phyloP scores from a whole-genome alignment of 1,139 yeast genomes.

The Dujonia santamariae region DNA sequence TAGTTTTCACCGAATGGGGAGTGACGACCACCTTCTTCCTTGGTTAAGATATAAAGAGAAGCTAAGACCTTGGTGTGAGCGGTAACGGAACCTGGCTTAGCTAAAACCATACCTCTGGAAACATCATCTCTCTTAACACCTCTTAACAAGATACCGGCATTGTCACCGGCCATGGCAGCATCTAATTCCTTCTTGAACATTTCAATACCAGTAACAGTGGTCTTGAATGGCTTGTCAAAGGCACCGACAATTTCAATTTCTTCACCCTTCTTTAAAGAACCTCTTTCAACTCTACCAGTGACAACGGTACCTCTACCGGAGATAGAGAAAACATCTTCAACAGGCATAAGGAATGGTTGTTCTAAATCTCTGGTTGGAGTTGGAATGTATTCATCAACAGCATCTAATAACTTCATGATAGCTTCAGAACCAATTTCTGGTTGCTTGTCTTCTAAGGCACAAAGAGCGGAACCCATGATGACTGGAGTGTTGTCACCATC shows the following conservation, averaged over 20 bases:
- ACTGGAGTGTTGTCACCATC: slow-evolving; percentile 99
- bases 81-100: slow-evolving; percentile 88
- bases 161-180: slow-evolving; percentile 91
- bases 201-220: slow-evolving; percentile 93
- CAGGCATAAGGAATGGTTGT: slow-evolving; percentile 95
- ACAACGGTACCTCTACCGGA: slow-evolving; percentile 99
- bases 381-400: slow-evolving; percentile 93
- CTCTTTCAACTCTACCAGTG: slow-evolving; percentile 99
- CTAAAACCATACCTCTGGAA: slow-evolving; percentile 95
- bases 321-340: slow-evolving; percentile 95
- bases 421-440: slow-evolving; percentile 94
- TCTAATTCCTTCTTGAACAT: slow-evolving; percentile 94
- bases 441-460: slow-evolving; percentile 84
- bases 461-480: slow-evolving; percentile 97
- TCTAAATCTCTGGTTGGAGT: slow-evolving; percentile 96
- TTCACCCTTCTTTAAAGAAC: slow-evolving; percentile 95
- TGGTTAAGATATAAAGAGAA: slow-evolving; percentile 85
- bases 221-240: slow-evolving; percentile 83
- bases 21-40: slow-evolving; percentile 99
- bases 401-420: slow-evolving; percentile 78
- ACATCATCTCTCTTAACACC: slow-evolving; percentile 98
- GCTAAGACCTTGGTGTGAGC: slow-evolving; percentile 95
- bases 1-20: slow-evolving; percentile 95
- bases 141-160: slow-evolving; percentile 95
- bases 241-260: slow-evolving; percentile 96